Evolutionary conservation across 1,284 basidiomycete genomes (phyloP), one percentile per base, ranked within the genome.

Genomic region (Puccinia polysora): DNA sequence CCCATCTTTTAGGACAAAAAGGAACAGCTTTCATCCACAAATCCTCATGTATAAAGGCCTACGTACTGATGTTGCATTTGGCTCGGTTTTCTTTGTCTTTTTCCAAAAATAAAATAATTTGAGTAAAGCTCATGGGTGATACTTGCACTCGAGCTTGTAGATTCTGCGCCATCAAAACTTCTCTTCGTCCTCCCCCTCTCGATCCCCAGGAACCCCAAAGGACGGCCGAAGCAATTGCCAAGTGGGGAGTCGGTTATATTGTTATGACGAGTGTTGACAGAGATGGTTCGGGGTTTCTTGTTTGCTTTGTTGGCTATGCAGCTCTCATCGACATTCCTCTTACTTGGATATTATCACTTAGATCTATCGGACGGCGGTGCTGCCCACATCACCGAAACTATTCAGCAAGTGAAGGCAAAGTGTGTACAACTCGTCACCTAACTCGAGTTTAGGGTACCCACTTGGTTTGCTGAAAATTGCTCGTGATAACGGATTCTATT

Each of bases 161-260:
- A 65, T 99, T 99, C 81, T 99, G 96, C 78, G 90, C 94, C 4
- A 91, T 99, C 73, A 97, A 97, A 84, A 99, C 96, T 0, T 91
- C 91, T 0, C 84, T 86, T 65, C 80, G 86, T 1, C 96, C 96
- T 12, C 88, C 90, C 40, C 91, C 96, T 4, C 82, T 99, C 34
- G 95, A 99, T 79, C 88, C 90, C 0, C 92, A 97, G 79, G 96
- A 99, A 79, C 96, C 96, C 23, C 95, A 97, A 82, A 88, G 97
- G 80, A 98, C 95, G 1, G 95, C 96, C 0, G 95, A 98, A 82
- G 96, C 96, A 40, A 96, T 99, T 77, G 90, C 89, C 76, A 87
- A 95, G 65, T 99, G 96, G 96, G 95, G 95, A 1, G 82, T 99
- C 55, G 96, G 96, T 0, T 99, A 99, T 80, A 97, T 99, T 74